Evolutionary conservation across 225 moss, liverwort and hornwort species (phyloP), one percentile per base, ranked within the genome.

Genomic region (Polytrichum commune): DNA sequence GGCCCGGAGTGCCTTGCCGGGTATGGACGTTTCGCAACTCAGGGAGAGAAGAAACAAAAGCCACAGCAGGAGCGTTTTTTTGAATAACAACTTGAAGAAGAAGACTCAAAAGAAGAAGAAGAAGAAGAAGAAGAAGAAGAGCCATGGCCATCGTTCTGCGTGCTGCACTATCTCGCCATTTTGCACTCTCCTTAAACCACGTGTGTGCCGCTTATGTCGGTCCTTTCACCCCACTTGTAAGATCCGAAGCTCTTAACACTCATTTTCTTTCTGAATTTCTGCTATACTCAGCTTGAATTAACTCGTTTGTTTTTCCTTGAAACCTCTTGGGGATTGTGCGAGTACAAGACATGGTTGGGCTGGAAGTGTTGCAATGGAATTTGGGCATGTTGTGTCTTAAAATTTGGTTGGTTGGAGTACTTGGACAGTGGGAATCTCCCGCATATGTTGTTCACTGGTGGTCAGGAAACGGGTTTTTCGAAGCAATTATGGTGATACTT

Each of bases 61-160:
- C 38, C 38, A 38, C 9, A 38, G 38, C 10, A 38, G 10, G 38
- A 1, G 13, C 4, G 16, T 13, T 35, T 8, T 26, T 35, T 9
- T 35, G 35, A 9, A 35, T 35, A 46, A 16, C 46, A 28, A 28
- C 28, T 28, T 28, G 28, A 28, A 28, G 28, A 28, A 28, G 28
- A 1, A 28, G 28, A 28, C 28, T 3, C 28, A 28, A 28, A 28
- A 28, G 28, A 8, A 7, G 33, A 16, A 10, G 46, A 46, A 0
- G 13, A 13, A 2, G 4, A 16, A 46, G 46, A 63, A 28, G 13
- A 16, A 1, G 65, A 32, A 6, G 71, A 79, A 53, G 55, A 19
- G 35, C 72, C 6, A 80, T 80, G 80, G 76, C 80, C 30, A 76
- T 57, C 22, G 69, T 69, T 60, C 60, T 76, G 16, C 76, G 80